Conservation (phyloP, 106 monocot species). For the Apostasia ramifera region DNA sequence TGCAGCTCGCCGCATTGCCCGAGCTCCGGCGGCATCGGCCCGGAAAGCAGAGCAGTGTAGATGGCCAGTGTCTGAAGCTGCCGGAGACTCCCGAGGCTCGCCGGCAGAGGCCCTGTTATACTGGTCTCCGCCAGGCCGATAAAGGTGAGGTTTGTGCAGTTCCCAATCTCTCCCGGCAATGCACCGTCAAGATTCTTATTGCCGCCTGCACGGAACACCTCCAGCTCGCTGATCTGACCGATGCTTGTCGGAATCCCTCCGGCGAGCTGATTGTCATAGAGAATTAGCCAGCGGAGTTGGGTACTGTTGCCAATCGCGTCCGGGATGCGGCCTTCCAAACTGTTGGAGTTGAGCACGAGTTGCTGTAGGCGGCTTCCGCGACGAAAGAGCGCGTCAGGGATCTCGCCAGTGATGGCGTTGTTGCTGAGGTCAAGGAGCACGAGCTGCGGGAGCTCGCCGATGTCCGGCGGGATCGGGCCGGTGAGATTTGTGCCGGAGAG, state of each 20-base stretch:
- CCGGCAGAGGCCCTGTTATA: constrained; percentile 58
- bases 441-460: constrained; percentile 37
- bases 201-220: constrained; percentile 70
- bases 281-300: constrained; percentile 25
- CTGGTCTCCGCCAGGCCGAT: constrained; percentile 83
- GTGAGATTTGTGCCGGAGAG: constrained; percentile 66
- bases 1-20: constrained; percentile 49
- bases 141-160: constrained; percentile 50
- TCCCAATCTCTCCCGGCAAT: constrained; percentile 71
- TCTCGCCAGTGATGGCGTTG: constrained; percentile 63
- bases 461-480: constrained; percentile 51
- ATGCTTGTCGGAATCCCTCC: constrained; percentile 51
- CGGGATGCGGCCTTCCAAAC: constrained; percentile 58
- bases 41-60: constrained; percentile 80
- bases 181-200: constrained; percentile 71
- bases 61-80: constrained; percentile 68
- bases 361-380: constrained; percentile 33
- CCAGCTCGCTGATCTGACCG: constrained; percentile 36
- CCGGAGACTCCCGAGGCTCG: constrained; percentile 41
- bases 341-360: constrained; percentile 58
- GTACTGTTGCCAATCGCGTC: constrained; percentile 48
- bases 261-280: constrained; percentile 83
- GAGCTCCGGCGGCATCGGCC: constrained; percentile 75
- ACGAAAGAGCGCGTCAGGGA: constrained; percentile 43
- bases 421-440: constrained; percentile 57